A percentile compares a stretch with the other conserved stretches of the same genome.
These are phyloP conservation scores for Colletotrichum sp. DNA, from an alignment of 2,329 filamentous ascomycete species.

Conservation along the genomic window DNA sequence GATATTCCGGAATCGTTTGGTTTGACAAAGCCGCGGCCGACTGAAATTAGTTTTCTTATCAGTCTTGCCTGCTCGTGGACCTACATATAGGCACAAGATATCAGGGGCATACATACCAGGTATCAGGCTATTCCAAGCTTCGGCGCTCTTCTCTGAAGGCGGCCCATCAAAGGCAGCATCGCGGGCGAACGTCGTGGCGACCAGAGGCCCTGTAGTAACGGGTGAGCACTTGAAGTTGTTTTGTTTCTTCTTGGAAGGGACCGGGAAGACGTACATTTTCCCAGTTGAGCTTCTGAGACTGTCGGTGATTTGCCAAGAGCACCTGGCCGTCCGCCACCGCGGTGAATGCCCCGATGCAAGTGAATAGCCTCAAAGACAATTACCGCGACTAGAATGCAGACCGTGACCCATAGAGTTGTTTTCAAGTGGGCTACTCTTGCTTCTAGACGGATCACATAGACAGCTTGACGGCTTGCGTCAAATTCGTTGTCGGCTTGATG, in stretches of 20 bases:
- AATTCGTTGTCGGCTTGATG: neutral
- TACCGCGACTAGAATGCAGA: neutral
- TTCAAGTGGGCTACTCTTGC: neutral
- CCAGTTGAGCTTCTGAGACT: neutral
- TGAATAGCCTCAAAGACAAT: neutral
- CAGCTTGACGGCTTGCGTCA: neutral
- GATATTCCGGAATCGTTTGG: neutral
- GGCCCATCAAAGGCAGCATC: neutral
- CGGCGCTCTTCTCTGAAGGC: neutral
- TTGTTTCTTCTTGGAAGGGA: neutral
- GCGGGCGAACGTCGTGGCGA: neutral
- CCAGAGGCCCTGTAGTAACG: neutral
- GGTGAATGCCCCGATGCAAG: neutral
- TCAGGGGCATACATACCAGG: neutral
- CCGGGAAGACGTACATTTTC: fast-evolving
- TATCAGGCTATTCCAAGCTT: neutral
- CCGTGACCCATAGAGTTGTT: neutral
- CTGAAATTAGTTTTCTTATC: neutral
- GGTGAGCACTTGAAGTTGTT: neutral
- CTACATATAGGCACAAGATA: fast-evolving
- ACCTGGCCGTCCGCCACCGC: neutral
- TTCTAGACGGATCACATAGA: neutral
- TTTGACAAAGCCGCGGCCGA: neutral
- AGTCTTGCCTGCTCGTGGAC: neutral
- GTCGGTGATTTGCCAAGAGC: neutral